Evolutionary conservation across 2,329 filamentous ascomycete genomes (phyloP).

Genomic region (Madurella mycetomatis): DNA sequence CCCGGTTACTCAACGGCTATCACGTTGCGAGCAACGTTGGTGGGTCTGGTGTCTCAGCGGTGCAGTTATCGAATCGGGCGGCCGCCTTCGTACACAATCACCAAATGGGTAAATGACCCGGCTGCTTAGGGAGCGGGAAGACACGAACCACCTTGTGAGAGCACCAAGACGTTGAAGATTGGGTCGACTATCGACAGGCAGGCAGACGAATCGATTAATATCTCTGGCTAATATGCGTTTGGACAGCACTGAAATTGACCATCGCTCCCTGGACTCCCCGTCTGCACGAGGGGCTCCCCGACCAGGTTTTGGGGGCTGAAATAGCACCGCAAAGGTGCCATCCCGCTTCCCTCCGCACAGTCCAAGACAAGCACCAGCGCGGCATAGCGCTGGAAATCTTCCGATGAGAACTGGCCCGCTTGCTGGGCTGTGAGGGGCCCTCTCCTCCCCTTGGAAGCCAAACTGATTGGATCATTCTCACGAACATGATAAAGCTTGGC

Average conservation of each 20-base stretch:
- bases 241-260: slow-evolving; percentile 19
- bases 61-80: background rate
- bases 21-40: background rate
- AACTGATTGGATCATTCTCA: background rate
- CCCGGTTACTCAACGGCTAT: slow-evolving; percentile 13
- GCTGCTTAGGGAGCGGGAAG: slow-evolving; percentile 9
- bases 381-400: slow-evolving; percentile 18
- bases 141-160: slow-evolving; percentile 3
- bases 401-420: slow-evolving; percentile 13
- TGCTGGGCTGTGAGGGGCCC: background rate
- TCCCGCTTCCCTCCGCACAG: slow-evolving; percentile 17
- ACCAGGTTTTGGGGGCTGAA: slow-evolving; percentile 25
- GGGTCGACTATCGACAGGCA: background rate
- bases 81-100: background rate
- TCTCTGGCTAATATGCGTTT: slow-evolving; percentile 21
- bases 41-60: background rate
- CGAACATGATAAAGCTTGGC: background rate
- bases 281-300: slow-evolving; percentile 8
- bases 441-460: background rate
- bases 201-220: slow-evolving; percentile 15
- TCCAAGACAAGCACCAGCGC: slow-evolving; percentile 12
- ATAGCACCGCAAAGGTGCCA: slow-evolving; percentile 14
- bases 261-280: slow-evolving; percentile 6
- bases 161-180: slow-evolving; percentile 1
- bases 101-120: background rate